Evolutionary conservation across 1,284 basidiomycete species (phyloP).

Genomic region (Cryptococcus amylolentus): DNA sequence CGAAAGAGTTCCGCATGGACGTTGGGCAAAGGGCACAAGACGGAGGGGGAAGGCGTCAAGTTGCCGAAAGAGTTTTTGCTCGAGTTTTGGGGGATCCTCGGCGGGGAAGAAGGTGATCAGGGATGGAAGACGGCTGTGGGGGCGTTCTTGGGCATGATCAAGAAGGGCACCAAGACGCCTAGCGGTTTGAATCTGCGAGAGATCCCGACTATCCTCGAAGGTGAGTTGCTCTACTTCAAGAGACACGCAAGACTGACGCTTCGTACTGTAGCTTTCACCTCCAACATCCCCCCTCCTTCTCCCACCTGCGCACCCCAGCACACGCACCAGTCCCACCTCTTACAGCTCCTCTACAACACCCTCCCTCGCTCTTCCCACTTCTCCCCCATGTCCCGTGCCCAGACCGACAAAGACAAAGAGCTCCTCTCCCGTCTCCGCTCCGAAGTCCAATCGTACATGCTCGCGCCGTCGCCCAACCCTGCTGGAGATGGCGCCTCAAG

Average conservation of each 20-base stretch:
- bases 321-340: slow-evolving; percentile 38
- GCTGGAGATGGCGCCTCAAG: slow-evolving; percentile 10
- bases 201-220: slow-evolving; percentile 39
- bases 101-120: slow-evolving; percentile 38
- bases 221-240: slow-evolving; percentile 18
- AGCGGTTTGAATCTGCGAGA: slow-evolving; percentile 43
- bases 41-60: slow-evolving; percentile 30
- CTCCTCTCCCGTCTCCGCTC: slow-evolving; percentile 51
- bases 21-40: slow-evolving; percentile 22
- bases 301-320: slow-evolving; percentile 17
- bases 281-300: slow-evolving; percentile 22
- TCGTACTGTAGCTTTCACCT: slow-evolving; percentile 29
- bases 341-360: slow-evolving; percentile 38
- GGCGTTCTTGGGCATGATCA: slow-evolving; percentile 36
- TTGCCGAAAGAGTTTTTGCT: slow-evolving; percentile 44
- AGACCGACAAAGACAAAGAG: slow-evolving; percentile 43
- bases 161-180: slow-evolving; percentile 46
- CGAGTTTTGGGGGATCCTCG: slow-evolving; percentile 43
- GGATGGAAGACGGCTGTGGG: slow-evolving; percentile 34
- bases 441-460: slow-evolving; percentile 42
- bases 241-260: neutral
- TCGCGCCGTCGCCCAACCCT: slow-evolving; percentile 17
- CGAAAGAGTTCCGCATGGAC: slow-evolving; percentile 28
- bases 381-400: slow-evolving; percentile 31
- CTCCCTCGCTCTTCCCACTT: slow-evolving; percentile 39